phyloP scores from a whole-genome alignment of 129 eudicot species.

The Centella asiatica region DNA sequence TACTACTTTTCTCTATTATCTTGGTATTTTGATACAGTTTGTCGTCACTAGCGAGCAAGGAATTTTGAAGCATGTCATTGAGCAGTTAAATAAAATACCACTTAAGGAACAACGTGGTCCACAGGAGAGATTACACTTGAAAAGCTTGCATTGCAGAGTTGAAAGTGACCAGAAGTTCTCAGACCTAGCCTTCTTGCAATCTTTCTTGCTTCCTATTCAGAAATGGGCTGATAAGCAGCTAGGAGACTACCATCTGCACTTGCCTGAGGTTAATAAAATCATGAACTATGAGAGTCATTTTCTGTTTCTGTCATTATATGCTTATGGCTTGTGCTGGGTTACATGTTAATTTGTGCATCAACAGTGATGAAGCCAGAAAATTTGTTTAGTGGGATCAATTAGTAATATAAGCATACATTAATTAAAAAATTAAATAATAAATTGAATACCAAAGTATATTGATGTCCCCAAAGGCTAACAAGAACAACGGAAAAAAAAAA shows the following conservation, averaged over 20 bases:
- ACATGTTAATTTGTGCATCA: neutral
- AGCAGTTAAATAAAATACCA: conserved; percentile 81
- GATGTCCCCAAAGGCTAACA: too few species aligned
- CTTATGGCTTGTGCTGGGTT: conserved; percentile 3
- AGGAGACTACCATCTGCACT: conserved; percentile 79
- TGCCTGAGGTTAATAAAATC: conserved; percentile 57
- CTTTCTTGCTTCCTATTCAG: conserved; percentile 72
- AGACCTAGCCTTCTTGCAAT: conserved; percentile 74
- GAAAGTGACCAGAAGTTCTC: conserved; percentile 52
- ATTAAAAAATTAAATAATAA: too few species aligned
- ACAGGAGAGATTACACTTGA: conserved; percentile 87
- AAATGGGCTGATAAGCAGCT: conserved; percentile 94
- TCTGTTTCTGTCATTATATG: conserved; percentile 17
- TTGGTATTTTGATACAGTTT: conserved; percentile 43
- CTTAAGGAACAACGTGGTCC: conserved; percentile 92
- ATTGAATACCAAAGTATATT: too few species aligned
- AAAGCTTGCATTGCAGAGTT: conserved; percentile 72
- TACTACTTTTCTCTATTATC: neutral
- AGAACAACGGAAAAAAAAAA: too few species aligned
- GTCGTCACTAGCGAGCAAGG: conserved; percentile 81
- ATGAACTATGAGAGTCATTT: neutral
- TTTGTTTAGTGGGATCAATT: too few species aligned
- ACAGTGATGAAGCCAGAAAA: neutral
- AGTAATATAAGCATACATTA: too few species aligned
- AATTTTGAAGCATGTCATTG: conserved; percentile 67